Conservation (phyloP, 2,329 filamentous ascomycete genomes). For the Chaetothyriales sp. region DNA sequence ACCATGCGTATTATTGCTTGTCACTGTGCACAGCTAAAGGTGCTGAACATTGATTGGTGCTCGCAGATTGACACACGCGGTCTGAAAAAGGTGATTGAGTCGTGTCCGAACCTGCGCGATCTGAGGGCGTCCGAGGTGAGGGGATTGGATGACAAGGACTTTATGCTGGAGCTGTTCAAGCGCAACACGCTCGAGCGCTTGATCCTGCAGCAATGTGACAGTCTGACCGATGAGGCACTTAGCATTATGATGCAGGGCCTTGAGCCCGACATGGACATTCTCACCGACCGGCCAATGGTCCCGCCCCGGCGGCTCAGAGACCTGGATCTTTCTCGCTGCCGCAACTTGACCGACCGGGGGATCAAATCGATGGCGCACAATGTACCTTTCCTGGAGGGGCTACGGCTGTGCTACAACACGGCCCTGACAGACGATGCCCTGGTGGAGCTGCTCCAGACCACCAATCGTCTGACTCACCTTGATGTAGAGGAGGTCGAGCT, state of each 20-base stretch:
- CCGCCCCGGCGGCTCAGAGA: conserved; percentile 66
- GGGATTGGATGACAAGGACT: conserved; percentile 59
- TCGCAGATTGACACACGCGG: conserved; percentile 66
- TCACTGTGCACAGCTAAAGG: conserved; percentile 66
- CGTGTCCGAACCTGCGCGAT: conserved; percentile 60
- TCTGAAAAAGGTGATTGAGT: conserved; percentile 54
- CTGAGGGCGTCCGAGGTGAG: conserved; percentile 67
- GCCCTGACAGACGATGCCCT: conserved; percentile 59
- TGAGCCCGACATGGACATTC: conserved; percentile 62
- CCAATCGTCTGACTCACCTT: conserved; percentile 65
- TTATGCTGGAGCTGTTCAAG: conserved; percentile 60
- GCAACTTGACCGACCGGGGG: conserved; percentile 54
- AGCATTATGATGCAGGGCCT: conserved; percentile 59
- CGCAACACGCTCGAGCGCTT: conserved; percentile 73
- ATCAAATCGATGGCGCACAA: conserved; percentile 57
- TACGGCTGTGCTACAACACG: conserved; percentile 68
- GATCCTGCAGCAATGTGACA: conserved; percentile 62
- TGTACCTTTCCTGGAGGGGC: conserved; percentile 63
- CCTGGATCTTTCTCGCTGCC: conserved; percentile 69
- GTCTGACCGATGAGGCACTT: conserved; percentile 61
- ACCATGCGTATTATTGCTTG: conserved; percentile 75
- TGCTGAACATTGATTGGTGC: conserved; percentile 87
- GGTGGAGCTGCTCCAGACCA: conserved; percentile 55
- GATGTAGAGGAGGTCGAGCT: conserved; percentile 75
- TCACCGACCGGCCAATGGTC: conserved; percentile 62